Conservation (phyloP, 441 rosid genomes). For the Macaranga tanarius region DNA sequence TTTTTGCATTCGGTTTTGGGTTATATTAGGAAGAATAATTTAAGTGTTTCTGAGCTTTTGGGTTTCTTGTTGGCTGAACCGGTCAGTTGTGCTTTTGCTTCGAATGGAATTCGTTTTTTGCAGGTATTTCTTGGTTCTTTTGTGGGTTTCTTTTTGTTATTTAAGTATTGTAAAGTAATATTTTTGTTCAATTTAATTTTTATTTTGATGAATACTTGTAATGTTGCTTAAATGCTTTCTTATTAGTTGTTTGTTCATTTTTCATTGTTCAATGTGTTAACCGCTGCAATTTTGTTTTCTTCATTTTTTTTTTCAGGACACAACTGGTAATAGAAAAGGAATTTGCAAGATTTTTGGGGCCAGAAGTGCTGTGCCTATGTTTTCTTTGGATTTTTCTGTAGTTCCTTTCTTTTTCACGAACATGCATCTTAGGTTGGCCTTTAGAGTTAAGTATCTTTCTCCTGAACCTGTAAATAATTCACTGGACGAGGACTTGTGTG, state of each 20-base stretch:
- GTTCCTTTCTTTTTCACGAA: conserved; percentile 61
- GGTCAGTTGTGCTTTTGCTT: conserved; percentile 45
- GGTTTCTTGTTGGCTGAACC: conserved; percentile 60
- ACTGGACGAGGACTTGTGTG: conserved; percentile 23
- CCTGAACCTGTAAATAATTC: conserved; percentile 43
- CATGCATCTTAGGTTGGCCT: conserved; percentile 46
- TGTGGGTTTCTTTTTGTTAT: not conserved
- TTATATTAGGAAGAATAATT: conserved; percentile 40
- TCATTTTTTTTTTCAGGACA: conserved; percentile 47
- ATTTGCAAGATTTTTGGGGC: conserved; percentile 66
- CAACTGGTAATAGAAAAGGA: conserved; percentile 41
- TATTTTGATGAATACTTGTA: not conserved
- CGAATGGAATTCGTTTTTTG: conserved; percentile 53
- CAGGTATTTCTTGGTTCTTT: conserved; percentile 41
- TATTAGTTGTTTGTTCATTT: not conserved
- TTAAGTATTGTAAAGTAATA: not conserved
- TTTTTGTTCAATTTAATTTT: not conserved
- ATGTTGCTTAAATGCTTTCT: too few relatives aligned
- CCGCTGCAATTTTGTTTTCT: not conserved
- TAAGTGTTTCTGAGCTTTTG: conserved; percentile 50
- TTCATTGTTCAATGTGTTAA: not conserved
- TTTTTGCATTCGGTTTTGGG: conserved; percentile 56
- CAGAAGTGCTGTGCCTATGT: conserved; percentile 43
- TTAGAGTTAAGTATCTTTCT: conserved; percentile 33
- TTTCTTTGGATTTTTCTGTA: conserved; percentile 70